A percentile compares a stretch with the other conserved stretches of the same genome.
phyloP scores from a whole-genome alignment of 208 protist genomes.

The Leishmania martiniquensis region DNA sequence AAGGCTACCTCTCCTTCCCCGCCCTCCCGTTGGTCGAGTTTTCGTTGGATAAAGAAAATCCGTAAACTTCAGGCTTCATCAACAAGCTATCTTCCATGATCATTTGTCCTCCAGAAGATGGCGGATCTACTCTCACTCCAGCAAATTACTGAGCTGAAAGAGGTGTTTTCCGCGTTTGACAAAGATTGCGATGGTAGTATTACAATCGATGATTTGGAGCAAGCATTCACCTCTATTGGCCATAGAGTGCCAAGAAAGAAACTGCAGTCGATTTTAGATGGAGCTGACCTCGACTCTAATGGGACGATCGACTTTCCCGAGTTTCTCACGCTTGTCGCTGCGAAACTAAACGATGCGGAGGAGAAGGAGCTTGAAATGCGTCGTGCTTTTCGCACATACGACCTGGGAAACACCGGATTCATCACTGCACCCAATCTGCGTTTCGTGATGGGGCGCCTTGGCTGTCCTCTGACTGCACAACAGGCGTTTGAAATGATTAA shows the following conservation, averaged over 20 bases:
- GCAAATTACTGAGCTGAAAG: slow-evolving; percentile 99
- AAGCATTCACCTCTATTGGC: slow-evolving; percentile 99
- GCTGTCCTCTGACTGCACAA: slow-evolving; percentile 89
- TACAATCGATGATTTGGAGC: slow-evolving; percentile 98
- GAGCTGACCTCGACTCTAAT: slow-evolving; percentile 97
- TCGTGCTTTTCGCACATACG: slow-evolving; percentile 94
- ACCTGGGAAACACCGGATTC: slow-evolving; percentile 94
- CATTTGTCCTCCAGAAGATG: slow-evolving; percentile 41
- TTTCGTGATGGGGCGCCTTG: slow-evolving; percentile 93
- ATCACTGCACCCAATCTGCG: slow-evolving; percentile 92
- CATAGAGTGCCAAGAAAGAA: slow-evolving; percentile 94
- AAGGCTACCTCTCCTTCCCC: background rate
- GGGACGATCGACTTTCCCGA: slow-evolving; percentile 99
- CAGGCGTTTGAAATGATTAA: slow-evolving; percentile 94
- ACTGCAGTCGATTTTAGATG: slow-evolving; percentile 96
- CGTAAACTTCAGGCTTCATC: background rate
- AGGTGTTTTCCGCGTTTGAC: slow-evolving; percentile 99
- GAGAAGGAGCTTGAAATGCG: slow-evolving; percentile 94
- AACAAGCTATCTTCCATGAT: background rate
- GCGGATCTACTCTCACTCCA: slow-evolving; percentile 96
- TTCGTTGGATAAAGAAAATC: background rate
- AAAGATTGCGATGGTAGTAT: slow-evolving; percentile 98
- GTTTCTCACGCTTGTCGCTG: slow-evolving; percentile 91
- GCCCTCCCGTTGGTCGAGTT: background rate
- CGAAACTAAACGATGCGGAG: slow-evolving; percentile 86